Evolutionary conservation across 164 flowering plant species (phyloP).

Genomic region (Macadamia integrifolia): DNA sequence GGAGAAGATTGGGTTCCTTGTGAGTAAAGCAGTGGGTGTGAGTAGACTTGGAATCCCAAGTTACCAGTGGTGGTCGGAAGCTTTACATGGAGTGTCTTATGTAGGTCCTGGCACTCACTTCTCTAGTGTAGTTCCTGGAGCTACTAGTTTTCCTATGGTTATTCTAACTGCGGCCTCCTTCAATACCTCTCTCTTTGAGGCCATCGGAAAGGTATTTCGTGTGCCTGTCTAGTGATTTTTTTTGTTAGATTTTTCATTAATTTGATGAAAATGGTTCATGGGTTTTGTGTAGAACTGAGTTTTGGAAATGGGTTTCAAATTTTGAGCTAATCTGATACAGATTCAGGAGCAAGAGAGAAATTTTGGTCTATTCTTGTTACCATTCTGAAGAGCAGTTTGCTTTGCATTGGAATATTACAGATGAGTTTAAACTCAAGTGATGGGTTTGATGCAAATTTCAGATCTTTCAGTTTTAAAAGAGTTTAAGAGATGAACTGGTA

Average conservation of each 20-base stretch:
- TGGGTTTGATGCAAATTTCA: neutral
- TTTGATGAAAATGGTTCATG: neutral
- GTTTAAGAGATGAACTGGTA: too few relatives aligned
- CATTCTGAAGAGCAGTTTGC: neutral
- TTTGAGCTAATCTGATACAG: neutral
- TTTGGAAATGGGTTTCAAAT: neutral
- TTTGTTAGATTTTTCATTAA: neutral
- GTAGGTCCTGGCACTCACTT: constrained; percentile 80
- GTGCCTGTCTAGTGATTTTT: neutral
- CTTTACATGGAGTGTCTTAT: constrained; percentile 86
- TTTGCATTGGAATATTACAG: neutral
- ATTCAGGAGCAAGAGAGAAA: neutral
- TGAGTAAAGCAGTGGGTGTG: constrained; percentile 46
- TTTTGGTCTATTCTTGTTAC: neutral
- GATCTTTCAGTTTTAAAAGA: too few relatives aligned
- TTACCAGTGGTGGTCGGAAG: constrained; percentile 99
- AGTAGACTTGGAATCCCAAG: constrained; percentile 77
- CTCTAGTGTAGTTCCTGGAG: constrained; percentile 66
- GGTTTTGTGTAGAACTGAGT: neutral
- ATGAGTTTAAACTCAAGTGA: neutral
- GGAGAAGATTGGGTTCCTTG: constrained; percentile 69
- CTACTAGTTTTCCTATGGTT: constrained; percentile 90
- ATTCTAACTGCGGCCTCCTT: constrained; percentile 88
- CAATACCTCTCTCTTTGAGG: constrained; percentile 61
- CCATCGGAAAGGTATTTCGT: constrained; percentile 76